Conservation (phyloP, 2,329 filamentous ascomycete genomes). For the Dactylellina cionopaga region DNA sequence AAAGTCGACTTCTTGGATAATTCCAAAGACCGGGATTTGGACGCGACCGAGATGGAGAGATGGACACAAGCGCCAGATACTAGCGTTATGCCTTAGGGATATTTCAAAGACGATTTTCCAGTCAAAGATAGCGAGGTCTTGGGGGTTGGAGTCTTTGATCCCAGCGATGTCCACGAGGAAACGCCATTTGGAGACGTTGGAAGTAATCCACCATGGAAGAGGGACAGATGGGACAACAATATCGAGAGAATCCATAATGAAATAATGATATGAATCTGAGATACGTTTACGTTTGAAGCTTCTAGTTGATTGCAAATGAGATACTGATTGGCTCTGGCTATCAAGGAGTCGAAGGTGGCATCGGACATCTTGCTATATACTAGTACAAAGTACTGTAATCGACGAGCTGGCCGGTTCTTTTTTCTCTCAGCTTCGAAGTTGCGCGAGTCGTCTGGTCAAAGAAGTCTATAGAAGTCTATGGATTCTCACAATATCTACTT, state of each 20-base stretch:
- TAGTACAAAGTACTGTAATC: too few relatives aligned
- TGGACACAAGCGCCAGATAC: slow-evolving; percentile 31
- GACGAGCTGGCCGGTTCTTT: too few relatives aligned
- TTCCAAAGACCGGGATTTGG: slow-evolving; percentile 26
- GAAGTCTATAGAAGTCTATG: too few relatives aligned
- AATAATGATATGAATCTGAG: background rate
- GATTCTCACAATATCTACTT: too few relatives aligned
- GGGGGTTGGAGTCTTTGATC: slow-evolving; percentile 24
- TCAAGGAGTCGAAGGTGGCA: background rate
- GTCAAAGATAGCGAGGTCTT: slow-evolving; percentile 40
- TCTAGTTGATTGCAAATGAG: too few relatives aligned
- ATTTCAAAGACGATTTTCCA: slow-evolving; percentile 51
- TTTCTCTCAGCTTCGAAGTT: too few relatives aligned
- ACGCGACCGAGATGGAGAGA: background rate
- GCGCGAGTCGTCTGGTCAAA: too few relatives aligned
- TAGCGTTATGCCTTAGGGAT: slow-evolving; percentile 18
- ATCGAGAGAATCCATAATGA: slow-evolving; percentile 18
- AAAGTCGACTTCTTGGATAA: slow-evolving; percentile 41
- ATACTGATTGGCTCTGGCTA: background rate
- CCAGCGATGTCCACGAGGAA: slow-evolving; percentile 7
- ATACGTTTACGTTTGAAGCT: background rate
- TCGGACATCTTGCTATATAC: too few relatives aligned
- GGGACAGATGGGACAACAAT: slow-evolving; percentile 28
- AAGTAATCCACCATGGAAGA: slow-evolving; percentile 33
- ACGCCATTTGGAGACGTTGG: slow-evolving; percentile 46